Evolutionary conservation across 2,329 filamentous ascomycete genomes (phyloP), one percentile per base, ranked within the genome.

Genomic region (Colletotrichum sp.): DNA sequence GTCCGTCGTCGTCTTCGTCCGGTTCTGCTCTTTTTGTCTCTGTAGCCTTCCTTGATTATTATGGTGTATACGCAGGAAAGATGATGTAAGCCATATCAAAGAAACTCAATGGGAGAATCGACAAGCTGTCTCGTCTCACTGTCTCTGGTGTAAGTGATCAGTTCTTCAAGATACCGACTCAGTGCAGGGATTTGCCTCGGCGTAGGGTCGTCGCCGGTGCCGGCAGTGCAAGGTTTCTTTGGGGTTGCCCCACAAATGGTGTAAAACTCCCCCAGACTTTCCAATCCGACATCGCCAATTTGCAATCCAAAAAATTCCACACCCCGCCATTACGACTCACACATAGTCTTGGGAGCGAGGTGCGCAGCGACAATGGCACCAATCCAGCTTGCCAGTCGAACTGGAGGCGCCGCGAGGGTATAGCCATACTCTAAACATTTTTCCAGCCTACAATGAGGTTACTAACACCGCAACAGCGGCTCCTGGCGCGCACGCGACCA

Each of bases 371-470:
- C 68, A 71, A 90, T 90, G 88, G 87, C 87, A 82, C 83, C 88
- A 84, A 88, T 89, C 83, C 84, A 88, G 81, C 83, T 89, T 79
- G 87, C 86, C 79, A 85, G 86, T 79, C 87, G 88, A 79, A 87
- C 87, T 77, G 86, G 88, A 81, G 85, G 84, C 78, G 84, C 86
- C 80, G 85, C 88, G 81, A 85, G 84, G 83, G 88, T 90, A 82
- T 70, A 80, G 58, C 52, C 18, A 8, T 21, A 15, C 55, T 43
- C 8, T 1, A 6, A 18, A 15, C 18, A 30, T 9, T 56, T 26
- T 18, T 36, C 32, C 43, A 15, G 56, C 66, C 24, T 68, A 55
- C 48, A 70, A 72, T 64, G 78, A 62, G 24, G 1, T 16, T 32
- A 70, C 55, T 76, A 16, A 69, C 65, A 62, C 38, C 32, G 58